A percentile compares a stretch with the other conserved stretches of the same genome.
phyloP scores from a whole-genome alignment of 306 rosid genomes.

The Calophaca sinica region DNA sequence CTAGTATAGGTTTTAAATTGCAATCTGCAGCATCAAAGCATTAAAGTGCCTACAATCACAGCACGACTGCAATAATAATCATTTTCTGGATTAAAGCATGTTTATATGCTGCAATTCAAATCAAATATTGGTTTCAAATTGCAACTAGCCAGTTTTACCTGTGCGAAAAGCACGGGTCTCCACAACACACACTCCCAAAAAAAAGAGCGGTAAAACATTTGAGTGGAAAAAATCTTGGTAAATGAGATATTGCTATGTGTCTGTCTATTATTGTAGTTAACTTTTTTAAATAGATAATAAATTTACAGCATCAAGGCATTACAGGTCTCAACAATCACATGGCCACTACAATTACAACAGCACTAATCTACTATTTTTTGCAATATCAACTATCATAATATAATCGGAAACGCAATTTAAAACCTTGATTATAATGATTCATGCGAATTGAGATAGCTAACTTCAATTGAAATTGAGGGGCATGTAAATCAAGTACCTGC shows the following conservation, averaged over 20 bases:
- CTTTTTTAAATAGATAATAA: too few species aligned
- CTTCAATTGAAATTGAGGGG: constrained; percentile 10
- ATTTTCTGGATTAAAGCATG: too few species aligned
- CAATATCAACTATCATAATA: neutral
- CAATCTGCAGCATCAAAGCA: neutral
- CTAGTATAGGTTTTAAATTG: neutral
- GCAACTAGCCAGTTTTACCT: too few species aligned
- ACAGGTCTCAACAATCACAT: neutral
- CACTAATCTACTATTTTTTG: neutral
- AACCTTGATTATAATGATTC: neutral
- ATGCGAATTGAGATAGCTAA: constrained; percentile 6
- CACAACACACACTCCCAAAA: too few species aligned
- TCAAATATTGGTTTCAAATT: too few species aligned
- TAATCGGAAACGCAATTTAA: neutral
- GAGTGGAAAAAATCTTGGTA: too few species aligned
- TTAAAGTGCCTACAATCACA: neutral
- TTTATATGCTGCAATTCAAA: too few species aligned
- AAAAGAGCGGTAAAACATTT: too few species aligned
- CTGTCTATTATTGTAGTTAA: too few species aligned
- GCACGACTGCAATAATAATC: too few species aligned
- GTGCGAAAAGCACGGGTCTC: too few species aligned
- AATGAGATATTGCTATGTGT: too few species aligned
- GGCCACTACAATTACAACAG: neutral
- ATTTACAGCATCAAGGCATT: neutral
- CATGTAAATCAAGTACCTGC: constrained; percentile 49